Percentiles rank a stretch among this genome's conserved stretches.
phyloP scores from a whole-genome alignment of 2,329 filamentous ascomycete genomes.

The Botryotinia globosa region DNA sequence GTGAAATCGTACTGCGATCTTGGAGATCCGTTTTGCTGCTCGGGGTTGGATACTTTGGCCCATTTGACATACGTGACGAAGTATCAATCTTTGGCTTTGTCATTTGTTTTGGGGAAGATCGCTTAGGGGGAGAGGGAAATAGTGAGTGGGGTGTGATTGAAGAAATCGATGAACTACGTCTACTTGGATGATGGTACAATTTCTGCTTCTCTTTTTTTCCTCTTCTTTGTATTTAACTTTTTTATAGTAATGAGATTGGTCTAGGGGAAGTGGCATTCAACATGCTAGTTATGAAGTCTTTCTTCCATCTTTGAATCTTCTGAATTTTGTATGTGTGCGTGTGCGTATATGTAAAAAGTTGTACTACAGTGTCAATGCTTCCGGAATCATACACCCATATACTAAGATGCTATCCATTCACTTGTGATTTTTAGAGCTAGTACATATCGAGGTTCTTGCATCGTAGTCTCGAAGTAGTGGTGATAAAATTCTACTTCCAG shows the following conservation, averaged over 20 bases:
- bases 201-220: background rate
- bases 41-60: background rate
- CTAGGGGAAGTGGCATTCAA: background rate
- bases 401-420: background rate
- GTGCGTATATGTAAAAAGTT: background rate
- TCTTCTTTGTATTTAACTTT: background rate
- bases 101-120: conserved; percentile 7
- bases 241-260: background rate
- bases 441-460: too few relatives aligned
- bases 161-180: background rate
- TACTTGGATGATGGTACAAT: background rate
- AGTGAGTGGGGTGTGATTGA: background rate
- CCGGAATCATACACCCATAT: background rate
- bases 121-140: background rate
- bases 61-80: background rate
- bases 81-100: background rate
- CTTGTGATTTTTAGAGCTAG: background rate
- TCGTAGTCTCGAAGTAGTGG: too few relatives aligned
- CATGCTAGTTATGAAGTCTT: background rate
- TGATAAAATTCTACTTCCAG: background rate
- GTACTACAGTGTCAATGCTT: accelerated
- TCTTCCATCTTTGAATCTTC: background rate
- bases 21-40: conserved; percentile 7
- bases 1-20: conserved; percentile 6
- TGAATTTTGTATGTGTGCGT: too few relatives aligned